Evolutionary conservation across 805 yeast species (phyloP).

Genomic region (Spathaspora boniae): DNA sequence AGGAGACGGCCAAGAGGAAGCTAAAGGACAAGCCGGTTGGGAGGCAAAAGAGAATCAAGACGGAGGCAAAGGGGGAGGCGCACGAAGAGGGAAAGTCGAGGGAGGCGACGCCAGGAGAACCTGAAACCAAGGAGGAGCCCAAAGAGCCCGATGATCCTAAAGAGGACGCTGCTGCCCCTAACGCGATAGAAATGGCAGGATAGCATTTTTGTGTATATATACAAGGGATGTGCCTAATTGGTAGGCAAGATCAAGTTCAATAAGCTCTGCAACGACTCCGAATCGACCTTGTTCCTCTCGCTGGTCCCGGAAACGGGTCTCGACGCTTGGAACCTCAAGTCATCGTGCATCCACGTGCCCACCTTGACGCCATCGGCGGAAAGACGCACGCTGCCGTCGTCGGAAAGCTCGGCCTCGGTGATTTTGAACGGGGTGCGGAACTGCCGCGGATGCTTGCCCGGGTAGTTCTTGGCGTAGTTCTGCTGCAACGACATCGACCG

Average conservation of each 20-base stretch:
- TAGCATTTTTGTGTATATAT: slow-evolving; percentile 7
- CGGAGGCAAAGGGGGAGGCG: slow-evolving; percentile 11
- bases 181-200: no score
- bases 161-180: not conserved
- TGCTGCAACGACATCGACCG: slow-evolving; percentile 34
- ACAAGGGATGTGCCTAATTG: slow-evolving; percentile 8
- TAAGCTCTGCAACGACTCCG: slow-evolving; percentile 20
- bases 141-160: slow-evolving; percentile 8
- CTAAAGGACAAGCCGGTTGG: slow-evolving; percentile 22
- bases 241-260: slow-evolving; percentile 21
- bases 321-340: slow-evolving; percentile 24
- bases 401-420: slow-evolving; percentile 34
- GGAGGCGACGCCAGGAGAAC: slow-evolving; percentile 27
- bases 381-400: slow-evolving; percentile 34
- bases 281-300: slow-evolving; percentile 30
- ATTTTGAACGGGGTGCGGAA: slow-evolving; percentile 41
- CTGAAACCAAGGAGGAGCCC: slow-evolving; percentile 16
- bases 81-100: slow-evolving; percentile 12
- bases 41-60: slow-evolving; percentile 15
- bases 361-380: slow-evolving; percentile 39
- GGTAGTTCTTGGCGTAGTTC: slow-evolving; percentile 36
- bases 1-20: slow-evolving; percentile 30
- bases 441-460: slow-evolving; percentile 42
- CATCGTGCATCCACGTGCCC: slow-evolving; percentile 35
- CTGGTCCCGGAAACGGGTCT: slow-evolving; percentile 28